Base-by-base conservation (phyloP, 495 filamentous ascomycete species). In the Penicillium malachiteum region DNA sequence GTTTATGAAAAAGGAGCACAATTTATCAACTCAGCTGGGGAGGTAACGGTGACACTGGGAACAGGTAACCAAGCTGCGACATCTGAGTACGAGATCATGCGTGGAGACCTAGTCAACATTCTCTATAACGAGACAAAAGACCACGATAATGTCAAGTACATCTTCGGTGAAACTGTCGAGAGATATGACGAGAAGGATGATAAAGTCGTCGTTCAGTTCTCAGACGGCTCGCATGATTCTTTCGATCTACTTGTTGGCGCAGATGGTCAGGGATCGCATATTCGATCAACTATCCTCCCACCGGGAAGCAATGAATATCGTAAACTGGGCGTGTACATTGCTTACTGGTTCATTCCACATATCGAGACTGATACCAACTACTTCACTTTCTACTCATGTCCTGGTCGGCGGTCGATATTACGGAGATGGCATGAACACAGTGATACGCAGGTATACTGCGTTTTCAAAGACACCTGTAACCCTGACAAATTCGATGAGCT, bases 171-270 rank as follows among this genome's bases (percentile, higher is more conserved):
- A n/a, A 58, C 40, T 12, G 53, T 68, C 21, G 31, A 54, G 40
- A 40, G 16, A 14, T 35, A 64, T 21, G 55, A 63, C 13, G 54
- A 69, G 31, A 16, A n/a, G 4, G 18, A 47, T 18, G 47, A 61
- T 3, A 13, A 21, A 1, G 71, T 72, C 7, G 58, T 68, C 0
- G 79, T 79, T 4, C 49, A 8, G 1, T 76, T 82, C 51, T 60
- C 62, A 5, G 63, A 76, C 52, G 73, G 74, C 1, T 45, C 17
- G 11, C 55, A 43, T 26, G 63, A 62, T 5, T 56, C 48, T 1
- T 84, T 69, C 60, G 79, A 84, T 61, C 59, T 83, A 21, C 48
- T 82, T 3, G 71, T 84, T 38, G 79, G 63, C 5, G 77, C 76
- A 1, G 81, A 84, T 65, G 81, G 81, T 4, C 52, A 69, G 3